Conservation (phyloP, 208 protist species). For the Trypanosoma lewisi region DNA sequence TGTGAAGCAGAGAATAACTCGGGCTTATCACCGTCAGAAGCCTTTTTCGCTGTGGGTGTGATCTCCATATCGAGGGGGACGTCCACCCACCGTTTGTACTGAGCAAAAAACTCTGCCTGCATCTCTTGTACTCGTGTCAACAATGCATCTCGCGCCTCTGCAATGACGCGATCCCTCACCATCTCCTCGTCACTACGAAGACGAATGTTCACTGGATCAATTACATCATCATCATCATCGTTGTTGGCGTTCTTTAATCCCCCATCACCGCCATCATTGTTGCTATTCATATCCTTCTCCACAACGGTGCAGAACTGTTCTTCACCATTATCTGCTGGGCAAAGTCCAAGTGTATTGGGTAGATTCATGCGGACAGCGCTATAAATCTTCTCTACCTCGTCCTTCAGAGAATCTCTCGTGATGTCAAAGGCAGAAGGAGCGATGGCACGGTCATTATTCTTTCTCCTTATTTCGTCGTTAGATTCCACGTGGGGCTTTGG, state of each 20-base stretch:
- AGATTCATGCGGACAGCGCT: slow-evolving; percentile 45
- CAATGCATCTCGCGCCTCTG: slow-evolving; percentile 66
- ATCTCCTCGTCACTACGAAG: slow-evolving; percentile 49
- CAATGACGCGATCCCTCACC: slow-evolving; percentile 39
- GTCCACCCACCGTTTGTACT: slow-evolving; percentile 83
- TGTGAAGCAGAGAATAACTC: background rate
- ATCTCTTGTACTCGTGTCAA: slow-evolving; percentile 72
- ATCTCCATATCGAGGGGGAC: slow-evolving; percentile 58
- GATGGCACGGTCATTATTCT: background rate
- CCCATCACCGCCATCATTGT: slow-evolving; percentile 20
- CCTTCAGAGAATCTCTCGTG: slow-evolving; percentile 48
- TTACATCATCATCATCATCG: slow-evolving; percentile 23
- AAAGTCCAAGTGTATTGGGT: slow-evolving; percentile 41
- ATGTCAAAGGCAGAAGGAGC: slow-evolving; percentile 48
- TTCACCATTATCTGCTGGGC: background rate
- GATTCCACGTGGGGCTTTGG: background rate
- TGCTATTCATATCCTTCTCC: slow-evolving; percentile 1
- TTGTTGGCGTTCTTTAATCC: slow-evolving; percentile 12
- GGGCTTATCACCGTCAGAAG: background rate
- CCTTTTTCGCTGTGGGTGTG: background rate
- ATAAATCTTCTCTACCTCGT: slow-evolving; percentile 48
- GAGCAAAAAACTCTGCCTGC: slow-evolving; percentile 70
- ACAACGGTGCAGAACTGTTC: background rate
- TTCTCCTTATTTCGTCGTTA: background rate
- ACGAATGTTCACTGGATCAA: slow-evolving; percentile 39